Evolutionary conservation across 2,329 filamentous ascomycete species (phyloP).

Genomic region (Aspergillus latus): DNA sequence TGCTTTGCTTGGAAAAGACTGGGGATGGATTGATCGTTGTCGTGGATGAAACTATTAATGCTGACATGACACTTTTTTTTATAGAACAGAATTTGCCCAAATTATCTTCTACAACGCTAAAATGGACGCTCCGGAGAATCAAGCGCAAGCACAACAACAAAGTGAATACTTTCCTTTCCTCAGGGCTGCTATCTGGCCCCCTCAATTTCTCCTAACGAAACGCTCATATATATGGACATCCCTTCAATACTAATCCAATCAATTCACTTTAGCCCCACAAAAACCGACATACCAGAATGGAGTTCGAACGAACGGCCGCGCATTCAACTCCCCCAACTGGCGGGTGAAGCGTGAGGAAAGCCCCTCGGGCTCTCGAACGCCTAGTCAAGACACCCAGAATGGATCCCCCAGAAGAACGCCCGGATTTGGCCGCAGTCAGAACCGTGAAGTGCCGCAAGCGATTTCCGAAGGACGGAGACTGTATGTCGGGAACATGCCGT

Average conservation of each 20-base stretch:
- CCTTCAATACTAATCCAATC: constrained; percentile 18
- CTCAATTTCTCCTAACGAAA: too few relatives aligned
- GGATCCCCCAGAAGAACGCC: constrained; percentile 29
- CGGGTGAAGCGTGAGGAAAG: constrained; percentile 41
- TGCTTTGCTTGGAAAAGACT: not conserved
- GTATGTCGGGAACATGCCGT: constrained; percentile 58
- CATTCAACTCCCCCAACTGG: constrained; percentile 45
- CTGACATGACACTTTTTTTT: not conserved
- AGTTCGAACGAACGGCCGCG: constrained; percentile 37
- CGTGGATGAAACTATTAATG: not conserved
- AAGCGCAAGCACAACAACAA: constrained; percentile 30
- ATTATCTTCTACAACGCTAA: constrained; percentile 9
- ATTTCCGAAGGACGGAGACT: constrained; percentile 47
- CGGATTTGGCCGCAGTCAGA: constrained; percentile 30
- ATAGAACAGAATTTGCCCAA: not conserved
- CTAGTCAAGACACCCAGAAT: constrained; percentile 24
- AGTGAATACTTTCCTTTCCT: constrained; percentile 25
- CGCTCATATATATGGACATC: too few relatives aligned
- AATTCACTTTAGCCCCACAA: constrained; percentile 28
- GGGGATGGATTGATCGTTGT: not conserved
- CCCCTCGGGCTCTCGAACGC: constrained; percentile 26
- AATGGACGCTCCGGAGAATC: constrained; percentile 32
- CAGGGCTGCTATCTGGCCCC: constrained; percentile 14
- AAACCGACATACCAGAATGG: constrained; percentile 34
- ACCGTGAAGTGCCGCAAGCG: constrained; percentile 35